Evolutionary conservation across 208 protist genomes (phyloP), one percentile per base, ranked within the genome.

Genomic region (Endotrypanum monterogeii): DNA sequence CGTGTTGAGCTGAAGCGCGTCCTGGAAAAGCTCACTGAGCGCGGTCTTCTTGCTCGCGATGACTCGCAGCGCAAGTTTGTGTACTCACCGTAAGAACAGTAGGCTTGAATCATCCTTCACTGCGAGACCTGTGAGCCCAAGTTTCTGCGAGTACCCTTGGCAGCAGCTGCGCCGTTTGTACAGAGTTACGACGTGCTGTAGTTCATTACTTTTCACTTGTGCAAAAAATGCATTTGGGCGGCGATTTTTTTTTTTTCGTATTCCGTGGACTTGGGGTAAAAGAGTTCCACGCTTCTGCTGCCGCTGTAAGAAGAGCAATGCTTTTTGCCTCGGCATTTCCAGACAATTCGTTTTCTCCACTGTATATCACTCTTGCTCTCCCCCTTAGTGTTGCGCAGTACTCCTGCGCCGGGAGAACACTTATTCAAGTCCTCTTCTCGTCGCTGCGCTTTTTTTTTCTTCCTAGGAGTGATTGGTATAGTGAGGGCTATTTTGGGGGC

Each of bases 1-100:
- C 67, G 76, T 8, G 52, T 71, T 37, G 80, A 89, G 48, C 54
- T 94, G 71, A 94, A 94, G 76, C 65, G 60, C 0, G 69, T 74
- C 0, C 72, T 94, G 50, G 90, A 94, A 57, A 85, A 84, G 62
- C 84, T 94, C 23, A 86, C 91, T 54, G 79, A 87, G 67, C 82
- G 90, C 41, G 83, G 78, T 1, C 79, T 87, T 46, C 54, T 93
- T 67, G 57, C 50, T 4, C 87, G 90, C 48, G 84, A 88, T 51
- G 80, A 73, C 32, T 39, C 69, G 0, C 30, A 52, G 6, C 51
- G 67, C 35, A 69, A 48, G 46, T 77, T 80, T 67, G 41, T 30
- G 28, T 81, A 67, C 77, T 67, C 84, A 57, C 81, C 82, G 37
- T 93, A 68, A 41, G 44, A 54, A 25, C 39, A 18, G 58, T 46